Evolutionary conservation across 106 monocot species (phyloP).

Genomic region (Allium fistulosum): DNA sequence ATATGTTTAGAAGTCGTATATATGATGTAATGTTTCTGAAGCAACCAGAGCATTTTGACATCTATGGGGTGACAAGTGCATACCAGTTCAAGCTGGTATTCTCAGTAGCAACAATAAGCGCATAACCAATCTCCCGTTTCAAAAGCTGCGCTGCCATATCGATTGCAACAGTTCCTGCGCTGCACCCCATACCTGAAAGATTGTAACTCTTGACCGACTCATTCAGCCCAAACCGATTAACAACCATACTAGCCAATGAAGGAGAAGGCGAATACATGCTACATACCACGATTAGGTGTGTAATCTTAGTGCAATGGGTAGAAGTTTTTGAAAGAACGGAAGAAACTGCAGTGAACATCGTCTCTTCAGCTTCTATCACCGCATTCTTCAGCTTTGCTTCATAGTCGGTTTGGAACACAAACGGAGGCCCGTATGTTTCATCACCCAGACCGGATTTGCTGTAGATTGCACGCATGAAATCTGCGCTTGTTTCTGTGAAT

Average conservation of each 20-base stretch:
- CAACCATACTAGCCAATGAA: slow-evolving; percentile 33
- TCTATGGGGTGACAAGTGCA: background rate
- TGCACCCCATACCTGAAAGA: slow-evolving; percentile 61
- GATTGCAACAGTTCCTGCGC: slow-evolving; percentile 30
- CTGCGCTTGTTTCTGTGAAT: slow-evolving; percentile 24
- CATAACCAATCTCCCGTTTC: slow-evolving; percentile 12
- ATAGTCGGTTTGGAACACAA: slow-evolving; percentile 34
- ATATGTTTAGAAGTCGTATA: too few relatives aligned
- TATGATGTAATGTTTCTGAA: too few relatives aligned
- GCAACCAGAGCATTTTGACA: background rate
- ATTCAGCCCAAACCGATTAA: slow-evolving; percentile 20
- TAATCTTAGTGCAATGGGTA: slow-evolving; percentile 17
- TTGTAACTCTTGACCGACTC: slow-evolving; percentile 30
- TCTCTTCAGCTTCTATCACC: slow-evolving; percentile 38
- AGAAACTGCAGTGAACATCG: slow-evolving; percentile 31
- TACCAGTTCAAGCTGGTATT: slow-evolving; percentile 48
- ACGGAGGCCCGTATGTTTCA: slow-evolving; percentile 55
- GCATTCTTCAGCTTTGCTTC: slow-evolving; percentile 19
- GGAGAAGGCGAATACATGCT: slow-evolving; percentile 43
- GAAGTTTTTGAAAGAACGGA: slow-evolving; percentile 24
- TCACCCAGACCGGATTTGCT: slow-evolving; percentile 64
- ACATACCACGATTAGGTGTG: slow-evolving; percentile 32
- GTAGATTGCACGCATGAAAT: slow-evolving; percentile 74
- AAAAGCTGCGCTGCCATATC: slow-evolving; percentile 34
- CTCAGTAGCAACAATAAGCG: slow-evolving; percentile 40